Percentiles rank a stretch among this genome's conserved stretches.
Conservation (phyloP, 1,284 basidiomycete species). For the Fomes fomentarius region DNA sequence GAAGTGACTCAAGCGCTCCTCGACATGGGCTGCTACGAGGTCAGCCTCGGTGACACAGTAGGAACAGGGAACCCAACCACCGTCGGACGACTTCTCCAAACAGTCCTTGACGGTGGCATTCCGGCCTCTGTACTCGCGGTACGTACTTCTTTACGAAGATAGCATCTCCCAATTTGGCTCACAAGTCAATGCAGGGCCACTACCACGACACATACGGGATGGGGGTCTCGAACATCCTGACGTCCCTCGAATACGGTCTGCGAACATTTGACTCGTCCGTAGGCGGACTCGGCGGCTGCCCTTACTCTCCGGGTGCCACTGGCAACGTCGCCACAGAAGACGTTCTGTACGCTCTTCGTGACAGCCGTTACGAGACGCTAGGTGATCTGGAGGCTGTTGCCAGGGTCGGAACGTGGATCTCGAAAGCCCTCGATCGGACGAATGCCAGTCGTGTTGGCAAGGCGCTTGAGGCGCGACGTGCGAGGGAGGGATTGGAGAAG, state of each 20-base stretch:
- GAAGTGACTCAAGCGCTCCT: constrained; percentile 73
- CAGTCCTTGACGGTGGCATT: constrained; percentile 61
- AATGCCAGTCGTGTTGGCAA: constrained; percentile 83
- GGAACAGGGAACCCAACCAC: constrained; percentile 82
- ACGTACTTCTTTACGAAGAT: constrained; percentile 1
- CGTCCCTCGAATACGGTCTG: constrained; percentile 66
- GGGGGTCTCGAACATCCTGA: constrained; percentile 72
- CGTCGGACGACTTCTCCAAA: constrained; percentile 70
- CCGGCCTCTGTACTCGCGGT: constrained; percentile 73
- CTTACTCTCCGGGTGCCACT: constrained; percentile 93
- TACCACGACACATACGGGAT: constrained; percentile 92
- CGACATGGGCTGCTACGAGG: constrained; percentile 95
- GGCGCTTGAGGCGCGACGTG: constrained; percentile 67
- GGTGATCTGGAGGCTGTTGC: constrained; percentile 67
- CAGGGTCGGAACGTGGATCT: constrained; percentile 84
- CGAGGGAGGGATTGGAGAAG: constrained; percentile 39
- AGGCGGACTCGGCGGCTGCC: constrained; percentile 91
- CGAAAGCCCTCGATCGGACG: constrained; percentile 62
- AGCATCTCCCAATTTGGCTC: too few relatives aligned
- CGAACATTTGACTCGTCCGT: constrained; percentile 77
- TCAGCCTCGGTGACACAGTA: constrained; percentile 91
- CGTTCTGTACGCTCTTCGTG: constrained; percentile 82
- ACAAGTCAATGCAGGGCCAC: constrained; percentile 30
- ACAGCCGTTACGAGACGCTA: constrained; percentile 69
- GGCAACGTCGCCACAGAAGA: constrained; percentile 95